A percentile compares a stretch with the other conserved stretches of the same genome.
Conservation (phyloP, 257 asterid species). For the Plantago ovata region DNA sequence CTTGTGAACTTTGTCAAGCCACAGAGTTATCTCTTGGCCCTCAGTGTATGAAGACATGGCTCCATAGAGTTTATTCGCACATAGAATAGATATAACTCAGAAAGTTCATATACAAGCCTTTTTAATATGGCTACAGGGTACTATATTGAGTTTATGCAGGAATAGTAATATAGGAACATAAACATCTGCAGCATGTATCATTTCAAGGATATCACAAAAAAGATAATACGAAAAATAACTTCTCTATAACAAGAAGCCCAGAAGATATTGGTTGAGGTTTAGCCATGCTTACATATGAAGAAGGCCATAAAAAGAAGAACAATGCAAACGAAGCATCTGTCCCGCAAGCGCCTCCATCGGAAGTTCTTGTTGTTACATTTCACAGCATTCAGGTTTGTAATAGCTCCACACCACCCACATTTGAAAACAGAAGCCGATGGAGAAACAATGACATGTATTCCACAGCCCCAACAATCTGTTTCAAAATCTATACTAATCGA, state of each 20-base stretch:
- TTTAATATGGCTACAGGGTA: slow-evolving; percentile 5
- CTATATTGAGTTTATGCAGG: background rate
- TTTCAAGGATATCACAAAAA: background rate
- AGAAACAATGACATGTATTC: slow-evolving; percentile 75
- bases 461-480: slow-evolving; percentile 96
- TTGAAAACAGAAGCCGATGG: slow-evolving; percentile 63
- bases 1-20: slow-evolving; percentile 1
- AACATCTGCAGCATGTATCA: background rate
- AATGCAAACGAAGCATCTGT: slow-evolving; percentile 60
- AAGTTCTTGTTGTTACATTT: slow-evolving; percentile 43
- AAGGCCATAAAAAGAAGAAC: slow-evolving; percentile 64
- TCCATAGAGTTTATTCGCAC: no score
- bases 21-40: background rate
- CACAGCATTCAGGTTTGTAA: slow-evolving; percentile 50
- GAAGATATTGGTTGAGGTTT: slow-evolving; percentile 1
- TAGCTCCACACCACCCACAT: slow-evolving; percentile 98
- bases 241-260: background rate
- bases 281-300: slow-evolving; percentile 63
- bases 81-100: background rate
- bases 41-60: background rate
- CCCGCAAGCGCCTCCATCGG: slow-evolving; percentile 66
- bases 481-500: slow-evolving; percentile 51
- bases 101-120: slow-evolving; percentile 5
- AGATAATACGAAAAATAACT: slow-evolving; percentile 1
- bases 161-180: slow-evolving; percentile 1